Conservation (phyloP, 2,329 filamentous ascomycete species). For the Xylogone sp. region DNA sequence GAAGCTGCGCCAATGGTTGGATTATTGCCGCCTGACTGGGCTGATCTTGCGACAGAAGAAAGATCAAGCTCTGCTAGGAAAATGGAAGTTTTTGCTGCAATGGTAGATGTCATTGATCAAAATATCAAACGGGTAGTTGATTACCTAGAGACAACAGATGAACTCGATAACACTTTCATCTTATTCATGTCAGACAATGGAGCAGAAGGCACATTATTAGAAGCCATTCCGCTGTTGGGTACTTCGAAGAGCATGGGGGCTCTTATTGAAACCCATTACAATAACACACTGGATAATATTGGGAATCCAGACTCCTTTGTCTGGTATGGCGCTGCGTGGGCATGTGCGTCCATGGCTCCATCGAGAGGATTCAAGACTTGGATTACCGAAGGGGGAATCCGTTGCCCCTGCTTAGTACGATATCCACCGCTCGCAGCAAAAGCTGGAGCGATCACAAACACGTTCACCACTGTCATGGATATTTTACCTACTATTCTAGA, state of each 20-base stretch:
- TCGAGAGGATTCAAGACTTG: conserved; percentile 38
- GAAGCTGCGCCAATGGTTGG: conserved; percentile 11
- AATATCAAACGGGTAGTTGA: conserved; percentile 42
- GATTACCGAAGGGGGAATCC: conserved; percentile 36
- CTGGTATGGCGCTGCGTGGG: conserved; percentile 57
- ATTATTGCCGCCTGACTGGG: conserved; percentile 26
- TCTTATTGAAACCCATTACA: conserved; percentile 52
- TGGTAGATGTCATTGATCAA: conserved; percentile 41
- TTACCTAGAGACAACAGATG: conserved; percentile 40
- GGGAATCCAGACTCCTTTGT: conserved; percentile 54
- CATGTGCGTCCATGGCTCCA: conserved; percentile 44
- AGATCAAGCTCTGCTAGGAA: conserved; percentile 36
- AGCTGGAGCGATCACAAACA: conserved; percentile 15
- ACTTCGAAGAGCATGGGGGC: conserved; percentile 47
- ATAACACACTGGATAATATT: conserved; percentile 54
- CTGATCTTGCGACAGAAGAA: conserved; percentile 33
- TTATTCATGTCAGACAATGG: conserved; percentile 50
- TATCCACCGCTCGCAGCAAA: conserved; percentile 20
- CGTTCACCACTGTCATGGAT: conserved; percentile 33
- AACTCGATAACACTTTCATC: conserved; percentile 45
- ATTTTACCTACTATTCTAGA: conserved; percentile 31
- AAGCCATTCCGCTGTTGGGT: conserved; percentile 53
- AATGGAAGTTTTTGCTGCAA: conserved; percentile 47
- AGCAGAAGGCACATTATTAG: conserved; percentile 54
- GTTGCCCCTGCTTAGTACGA: conserved; percentile 32